These are phyloP conservation scores for Aspergillus ochraceoroseus DNA, from an alignment of 2,329 filamentous ascomycete species.

Conservation along the genomic window DNA sequence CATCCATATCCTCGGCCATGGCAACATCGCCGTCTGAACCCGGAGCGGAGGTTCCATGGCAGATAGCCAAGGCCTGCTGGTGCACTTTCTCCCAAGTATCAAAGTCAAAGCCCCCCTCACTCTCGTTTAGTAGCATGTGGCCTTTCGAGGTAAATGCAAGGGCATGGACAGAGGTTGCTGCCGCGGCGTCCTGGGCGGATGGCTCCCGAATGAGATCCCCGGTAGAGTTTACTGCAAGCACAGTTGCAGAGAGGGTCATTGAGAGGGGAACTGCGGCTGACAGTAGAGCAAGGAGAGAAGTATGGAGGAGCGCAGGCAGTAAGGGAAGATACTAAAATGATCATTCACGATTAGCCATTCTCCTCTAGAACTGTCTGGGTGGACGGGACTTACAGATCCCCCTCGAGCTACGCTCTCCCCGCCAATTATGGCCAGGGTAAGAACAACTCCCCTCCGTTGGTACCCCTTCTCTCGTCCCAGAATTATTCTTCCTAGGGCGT, in stretches of 20 bases:
- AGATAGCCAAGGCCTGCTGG: slow-evolving; percentile 60
- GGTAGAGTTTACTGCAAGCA: slow-evolving; percentile 54
- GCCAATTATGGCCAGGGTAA: slow-evolving; percentile 42
- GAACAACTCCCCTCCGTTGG: slow-evolving; percentile 41
- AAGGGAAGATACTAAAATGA: slow-evolving; percentile 65
- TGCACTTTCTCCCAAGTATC: slow-evolving; percentile 70
- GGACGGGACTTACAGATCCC: slow-evolving; percentile 33
- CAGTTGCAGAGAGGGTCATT: slow-evolving; percentile 62
- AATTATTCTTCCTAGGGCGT: slow-evolving; percentile 38
- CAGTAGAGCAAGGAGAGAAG: slow-evolving; percentile 70
- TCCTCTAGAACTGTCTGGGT: slow-evolving; percentile 1
- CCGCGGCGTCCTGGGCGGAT: slow-evolving; percentile 56
- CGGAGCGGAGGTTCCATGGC: slow-evolving; percentile 48
- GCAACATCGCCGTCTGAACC: slow-evolving; percentile 43
- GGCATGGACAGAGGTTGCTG: slow-evolving; percentile 70
- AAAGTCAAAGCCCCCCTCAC: slow-evolving; percentile 71
- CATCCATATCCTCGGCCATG: slow-evolving; percentile 40
- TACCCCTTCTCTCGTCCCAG: slow-evolving; percentile 42
- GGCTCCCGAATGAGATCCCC: slow-evolving; percentile 55
- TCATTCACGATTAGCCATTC: slow-evolving; percentile 11
- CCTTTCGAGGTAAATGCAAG: slow-evolving; percentile 72
- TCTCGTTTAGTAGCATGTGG: slow-evolving; percentile 72
- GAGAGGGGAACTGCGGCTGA: slow-evolving; percentile 78
- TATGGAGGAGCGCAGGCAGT: slow-evolving; percentile 76
- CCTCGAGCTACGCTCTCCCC: slow-evolving; percentile 35